These are phyloP conservation scores for Microsporum ferrugineum DNA, from an alignment of 2,329 filamentous ascomycete species.

Conservation along the genomic window DNA sequence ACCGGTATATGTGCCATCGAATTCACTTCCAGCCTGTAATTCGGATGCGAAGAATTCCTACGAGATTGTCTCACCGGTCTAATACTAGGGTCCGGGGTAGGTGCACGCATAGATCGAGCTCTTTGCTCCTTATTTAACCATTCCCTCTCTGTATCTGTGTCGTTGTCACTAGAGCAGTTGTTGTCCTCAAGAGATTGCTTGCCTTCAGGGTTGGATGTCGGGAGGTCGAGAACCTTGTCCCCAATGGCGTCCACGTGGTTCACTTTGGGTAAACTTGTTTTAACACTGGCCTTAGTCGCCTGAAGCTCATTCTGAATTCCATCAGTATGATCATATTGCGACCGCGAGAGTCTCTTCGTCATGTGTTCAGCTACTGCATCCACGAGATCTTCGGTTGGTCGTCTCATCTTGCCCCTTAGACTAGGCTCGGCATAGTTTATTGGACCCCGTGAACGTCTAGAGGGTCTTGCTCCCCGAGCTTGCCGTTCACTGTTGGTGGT, in stretches of 20 bases:
- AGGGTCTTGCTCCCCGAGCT: constrained; percentile 8
- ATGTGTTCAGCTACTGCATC: constrained; percentile 51
- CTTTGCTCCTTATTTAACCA: neutral
- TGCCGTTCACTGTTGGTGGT: neutral
- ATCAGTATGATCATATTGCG: neutral
- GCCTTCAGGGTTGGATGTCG: neutral
- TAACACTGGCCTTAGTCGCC: neutral
- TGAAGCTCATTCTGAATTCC: neutral
- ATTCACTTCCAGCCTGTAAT: neutral
- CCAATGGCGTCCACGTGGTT: neutral
- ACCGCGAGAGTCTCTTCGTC: neutral
- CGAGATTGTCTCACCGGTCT: constrained; percentile 1
- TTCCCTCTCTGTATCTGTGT: neutral
- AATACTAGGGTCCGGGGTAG: neutral
- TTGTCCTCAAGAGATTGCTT: neutral
- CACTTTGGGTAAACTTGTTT: neutral
- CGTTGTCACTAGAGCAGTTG: neutral
- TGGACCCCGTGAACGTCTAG: constrained; percentile 51
- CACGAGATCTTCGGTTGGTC: constrained; percentile 62
- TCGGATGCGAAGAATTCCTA: neutral
- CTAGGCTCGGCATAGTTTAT: constrained; percentile 78
- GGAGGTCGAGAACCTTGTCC: neutral
- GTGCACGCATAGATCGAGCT: neutral
- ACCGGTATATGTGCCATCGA: neutral
- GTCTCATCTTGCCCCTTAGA: constrained; percentile 69